These are phyloP conservation scores for Candida neerlandica DNA, from an alignment of 1,139 yeast species.

Conservation along the genomic window DNA sequence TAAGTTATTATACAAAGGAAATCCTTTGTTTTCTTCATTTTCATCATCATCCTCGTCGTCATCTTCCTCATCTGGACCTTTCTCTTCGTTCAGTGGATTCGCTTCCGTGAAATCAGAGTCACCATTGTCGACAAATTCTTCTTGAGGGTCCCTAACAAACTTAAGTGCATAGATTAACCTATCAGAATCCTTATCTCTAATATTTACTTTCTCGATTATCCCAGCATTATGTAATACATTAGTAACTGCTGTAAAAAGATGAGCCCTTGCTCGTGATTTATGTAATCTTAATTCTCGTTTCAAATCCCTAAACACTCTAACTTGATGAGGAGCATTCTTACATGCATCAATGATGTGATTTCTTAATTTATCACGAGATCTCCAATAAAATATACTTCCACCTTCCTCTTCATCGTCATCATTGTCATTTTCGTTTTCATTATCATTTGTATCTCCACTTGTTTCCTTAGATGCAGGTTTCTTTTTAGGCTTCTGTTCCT, in stretches of 20 bases:
- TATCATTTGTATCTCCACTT: neutral
- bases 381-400: constrained; percentile 30
- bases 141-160: constrained; percentile 53
- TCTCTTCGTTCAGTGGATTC: constrained; percentile 16
- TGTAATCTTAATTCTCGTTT: constrained; percentile 62
- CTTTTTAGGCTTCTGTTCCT: constrained; percentile 34
- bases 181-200: constrained; percentile 4
- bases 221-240: constrained; percentile 54
- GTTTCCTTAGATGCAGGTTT: constrained; percentile 28
- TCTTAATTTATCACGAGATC: constrained; percentile 34
- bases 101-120: constrained; percentile 26
- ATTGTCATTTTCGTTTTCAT: neutral
- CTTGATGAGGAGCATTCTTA: constrained; percentile 65
- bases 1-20: constrained; percentile 44
- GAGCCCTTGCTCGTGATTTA: constrained; percentile 42
- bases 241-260: constrained; percentile 55
- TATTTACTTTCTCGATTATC: constrained; percentile 57
- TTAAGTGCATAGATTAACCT: constrained; percentile 60
- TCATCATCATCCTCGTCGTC: constrained; percentile 17
- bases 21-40: constrained; percentile 13
- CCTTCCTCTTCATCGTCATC: constrained; percentile 30
- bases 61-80: constrained; percentile 18
- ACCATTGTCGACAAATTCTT: neutral
- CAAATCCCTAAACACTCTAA: constrained; percentile 68
- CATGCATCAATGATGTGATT: constrained; percentile 53